Evolutionary conservation across 495 filamentous ascomycete species (phyloP), one percentile per base, ranked within the genome.

Genomic region (Acidomyces sp.): DNA sequence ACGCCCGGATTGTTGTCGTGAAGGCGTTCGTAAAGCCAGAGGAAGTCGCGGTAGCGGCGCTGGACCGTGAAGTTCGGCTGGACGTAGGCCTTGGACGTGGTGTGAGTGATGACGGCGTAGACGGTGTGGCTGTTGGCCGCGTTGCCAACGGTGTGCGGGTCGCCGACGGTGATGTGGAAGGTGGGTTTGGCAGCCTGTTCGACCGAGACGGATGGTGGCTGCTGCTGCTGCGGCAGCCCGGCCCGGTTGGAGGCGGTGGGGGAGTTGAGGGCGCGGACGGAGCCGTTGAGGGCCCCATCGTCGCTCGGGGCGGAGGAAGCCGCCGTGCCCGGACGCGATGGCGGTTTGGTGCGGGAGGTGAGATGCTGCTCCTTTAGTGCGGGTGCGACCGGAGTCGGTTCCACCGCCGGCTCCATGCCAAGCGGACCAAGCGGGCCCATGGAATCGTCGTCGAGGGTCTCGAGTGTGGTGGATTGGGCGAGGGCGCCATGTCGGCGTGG

Each of bases 71-170:
- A 97, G 55, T 94, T 85, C 21, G 78, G 70, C 45, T 82, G 78
- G 49, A 80, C 81, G 59, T 95, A 97, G 25, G 85, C 90, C 63
- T 94, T 96, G 2, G 92, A 96, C 4, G 85, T 80, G 17, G 90
- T 97, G 82, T 80, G 90, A 23, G 90, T 97, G 54, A 80, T 69
- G 29, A 97, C 88, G 48, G 85, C 82, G 61, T 97, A 97, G 17
- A 94, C 92, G 52, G 90, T 97, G 62, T 97, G 90, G 46, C 86
- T 93, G 54, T 82, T 93, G 10, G 92, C 93, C 55, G 95, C 62
- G 62, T 96, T 90, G 30, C 90, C 92, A 41, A 97, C 87, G 60
- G 96, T 97, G 59, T 93, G 85, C 27, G 92, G 92, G 66, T 97
- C 90, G 30, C 90, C 90, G 10, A 97, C 90, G 1, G 69, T 74